Base-by-base conservation (phyloP, 805 yeast genomes). In the Wickerhamiella kazuoi region DNA sequence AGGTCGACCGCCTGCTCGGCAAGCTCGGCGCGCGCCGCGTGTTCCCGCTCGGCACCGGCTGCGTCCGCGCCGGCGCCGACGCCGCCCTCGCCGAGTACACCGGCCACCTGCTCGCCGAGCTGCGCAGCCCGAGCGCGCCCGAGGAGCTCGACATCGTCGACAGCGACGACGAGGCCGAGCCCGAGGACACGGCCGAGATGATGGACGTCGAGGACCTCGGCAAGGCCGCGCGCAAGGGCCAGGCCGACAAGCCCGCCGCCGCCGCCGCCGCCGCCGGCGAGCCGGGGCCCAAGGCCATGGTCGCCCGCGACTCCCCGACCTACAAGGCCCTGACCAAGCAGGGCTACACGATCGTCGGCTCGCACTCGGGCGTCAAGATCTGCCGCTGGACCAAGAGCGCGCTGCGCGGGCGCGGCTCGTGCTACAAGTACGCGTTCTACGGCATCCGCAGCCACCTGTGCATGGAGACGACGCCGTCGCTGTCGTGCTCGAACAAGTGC, bases 351-450 rank as follows among this genome's bases (percentile, higher is more conserved):
- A 74, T 84, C 45, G 93, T 84, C 31, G 96, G 96, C 3, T 75
- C 93, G 0, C 96, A 84, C 51, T 82, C 94, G 0, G 96, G 96
- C 28, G 96, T 84, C 35, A 84, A 84, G 55, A 81, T 86, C 21
- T 84, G 96, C 53, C 72, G 96, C 51, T 84, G 96, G 96, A 86
- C 96, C 0, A 86, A 86, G 53, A 79, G 90, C 42, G 96, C 95
- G 1, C 65, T 84, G 50, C 69, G 96, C 49, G 94, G 95, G 21
- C 71, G 94, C 49, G 96, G 96, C 2, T 82, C 93, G 2, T 84
- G 96, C 62, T 84, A 84, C 61, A 84, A 84, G 55, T 82, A 71
- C 60, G 93, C 95, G 8, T 78, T 84, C 50, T 84, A 86, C 56
- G 95, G 95, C 19, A 84, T 84, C 50, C 73, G 69, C 44, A 79